Evolutionary conservation across 2,329 filamentous ascomycete genomes (phyloP).

Genomic region (Fusarium sacchari): DNA sequence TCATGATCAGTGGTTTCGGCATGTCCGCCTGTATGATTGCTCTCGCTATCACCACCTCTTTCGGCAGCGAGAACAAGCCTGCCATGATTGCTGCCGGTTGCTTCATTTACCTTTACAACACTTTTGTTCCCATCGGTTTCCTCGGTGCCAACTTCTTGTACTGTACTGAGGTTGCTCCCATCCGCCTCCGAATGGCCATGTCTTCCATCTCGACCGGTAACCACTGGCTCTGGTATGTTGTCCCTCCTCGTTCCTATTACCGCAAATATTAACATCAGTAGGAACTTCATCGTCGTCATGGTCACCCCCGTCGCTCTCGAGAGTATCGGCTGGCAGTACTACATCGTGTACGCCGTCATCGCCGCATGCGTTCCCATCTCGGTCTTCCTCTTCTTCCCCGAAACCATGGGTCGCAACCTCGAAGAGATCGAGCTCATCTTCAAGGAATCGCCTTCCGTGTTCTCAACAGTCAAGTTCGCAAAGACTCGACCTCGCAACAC

Average conservation of each 20-base stretch:
- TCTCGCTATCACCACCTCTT: conserved; percentile 41
- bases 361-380: conserved; percentile 56
- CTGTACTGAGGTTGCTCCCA: conserved; percentile 63
- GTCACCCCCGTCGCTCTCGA: conserved; percentile 72
- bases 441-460: conserved; percentile 28
- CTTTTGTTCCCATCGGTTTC: conserved; percentile 73
- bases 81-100: conserved; percentile 37
- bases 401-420: conserved; percentile 46
- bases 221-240: conserved; percentile 43
- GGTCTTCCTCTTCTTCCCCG: conserved; percentile 51
- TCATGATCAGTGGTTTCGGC: conserved; percentile 40
- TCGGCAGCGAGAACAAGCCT: conserved; percentile 31
- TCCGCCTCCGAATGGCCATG: conserved; percentile 57
- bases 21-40: conserved; percentile 44
- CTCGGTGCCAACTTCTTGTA: conserved; percentile 70
- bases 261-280: conserved; percentile 19
- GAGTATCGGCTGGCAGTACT: conserved; percentile 64
- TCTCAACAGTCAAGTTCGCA: conserved; percentile 32
- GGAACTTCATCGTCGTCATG: conserved; percentile 63
- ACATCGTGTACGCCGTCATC: conserved; percentile 56
- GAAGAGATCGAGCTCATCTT: conserved; percentile 46
- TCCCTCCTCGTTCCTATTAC: conserved; percentile 3
- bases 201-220: conserved; percentile 63
- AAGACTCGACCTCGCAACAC: conserved; percentile 23
- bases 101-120: conserved; percentile 75